Percentiles rank a stretch among this genome's conserved stretches.
Evolutionary conservation across 2,329 filamentous ascomycete species (phyloP).

Genomic region (Diaporthe citrichinensis): DNA sequence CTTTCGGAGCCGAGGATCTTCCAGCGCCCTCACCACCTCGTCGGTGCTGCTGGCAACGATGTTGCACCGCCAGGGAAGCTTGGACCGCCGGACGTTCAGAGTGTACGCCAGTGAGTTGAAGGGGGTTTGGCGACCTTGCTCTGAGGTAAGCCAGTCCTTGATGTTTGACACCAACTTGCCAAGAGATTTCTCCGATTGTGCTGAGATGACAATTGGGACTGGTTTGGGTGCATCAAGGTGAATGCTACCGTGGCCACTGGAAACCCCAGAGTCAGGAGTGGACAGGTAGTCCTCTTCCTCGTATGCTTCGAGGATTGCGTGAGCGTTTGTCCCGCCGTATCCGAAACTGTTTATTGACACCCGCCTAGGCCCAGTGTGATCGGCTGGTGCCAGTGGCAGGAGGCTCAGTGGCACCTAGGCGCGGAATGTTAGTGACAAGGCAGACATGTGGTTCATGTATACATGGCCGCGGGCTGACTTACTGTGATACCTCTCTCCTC

Average conservation of each 20-base stretch:
- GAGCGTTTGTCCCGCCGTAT: slow-evolving; percentile 36
- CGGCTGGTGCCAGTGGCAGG: slow-evolving; percentile 9
- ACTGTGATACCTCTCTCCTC: slow-evolving; percentile 17
- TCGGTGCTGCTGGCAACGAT: slow-evolving; percentile 43
- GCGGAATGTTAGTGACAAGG: neutral
- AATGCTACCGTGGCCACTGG: neutral
- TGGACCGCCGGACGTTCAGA: slow-evolving; percentile 45
- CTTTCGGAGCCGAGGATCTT: neutral
- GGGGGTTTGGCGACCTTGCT: neutral
- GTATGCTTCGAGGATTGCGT: neutral
- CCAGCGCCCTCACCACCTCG: neutral
- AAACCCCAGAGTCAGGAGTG: neutral
- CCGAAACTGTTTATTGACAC: slow-evolving; percentile 45
- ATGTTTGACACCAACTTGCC: neutral
- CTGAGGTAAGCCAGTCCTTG: neutral
- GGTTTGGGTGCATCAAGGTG: neutral
- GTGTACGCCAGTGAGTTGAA: slow-evolving; percentile 45
- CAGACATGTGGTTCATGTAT: neutral
- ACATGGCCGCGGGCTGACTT: neutral
- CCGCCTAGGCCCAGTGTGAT: slow-evolving; percentile 17
- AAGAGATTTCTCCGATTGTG: slow-evolving; percentile 2
- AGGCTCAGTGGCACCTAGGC: neutral
- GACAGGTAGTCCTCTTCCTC: neutral
- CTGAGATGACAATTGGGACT: neutral
- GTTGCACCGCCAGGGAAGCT: slow-evolving; percentile 46